Conservation (phyloP, 306 rosid genomes). For the Gleditsia sinensis region DNA sequence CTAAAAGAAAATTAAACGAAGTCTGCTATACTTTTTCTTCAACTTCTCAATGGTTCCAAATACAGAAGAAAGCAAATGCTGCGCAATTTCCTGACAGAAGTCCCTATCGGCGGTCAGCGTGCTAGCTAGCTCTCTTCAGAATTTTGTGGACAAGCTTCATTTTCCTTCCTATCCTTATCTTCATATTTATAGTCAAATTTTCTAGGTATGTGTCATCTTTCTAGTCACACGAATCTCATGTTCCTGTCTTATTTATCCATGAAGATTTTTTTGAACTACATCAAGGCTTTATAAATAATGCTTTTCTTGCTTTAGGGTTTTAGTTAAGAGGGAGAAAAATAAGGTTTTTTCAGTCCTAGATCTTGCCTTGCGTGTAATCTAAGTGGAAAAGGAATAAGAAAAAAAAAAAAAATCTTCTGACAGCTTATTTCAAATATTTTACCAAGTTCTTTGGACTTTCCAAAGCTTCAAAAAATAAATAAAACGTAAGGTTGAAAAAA, state of each 20-base stretch:
- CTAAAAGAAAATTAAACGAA: slow-evolving; percentile 9
- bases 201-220: slow-evolving; percentile 50
- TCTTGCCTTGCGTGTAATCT: background rate
- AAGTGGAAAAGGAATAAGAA: background rate
- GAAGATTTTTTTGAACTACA: background rate
- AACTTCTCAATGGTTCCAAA: slow-evolving; percentile 1
- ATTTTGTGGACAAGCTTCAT: slow-evolving; percentile 52
- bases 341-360: background rate
- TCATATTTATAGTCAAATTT: slow-evolving; percentile 2
- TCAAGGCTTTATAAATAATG: background rate
- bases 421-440: background rate
- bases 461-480: slow-evolving; percentile 13
- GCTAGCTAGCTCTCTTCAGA: slow-evolving; percentile 26
- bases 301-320: background rate
- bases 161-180: slow-evolving; percentile 47
- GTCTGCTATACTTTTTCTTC: background rate
- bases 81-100: background rate
- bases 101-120: background rate
- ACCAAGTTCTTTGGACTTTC: slow-evolving; percentile 13
- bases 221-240: slow-evolving; percentile 34
- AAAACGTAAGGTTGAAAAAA: background rate
- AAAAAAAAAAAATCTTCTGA: slow-evolving; percentile 5
- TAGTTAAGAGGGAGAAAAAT: background rate
- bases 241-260: slow-evolving; percentile 1
- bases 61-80: slow-evolving; percentile 6